phyloP scores from a whole-genome alignment of 768 basidiomycete species.

The Suillus plorans region DNA sequence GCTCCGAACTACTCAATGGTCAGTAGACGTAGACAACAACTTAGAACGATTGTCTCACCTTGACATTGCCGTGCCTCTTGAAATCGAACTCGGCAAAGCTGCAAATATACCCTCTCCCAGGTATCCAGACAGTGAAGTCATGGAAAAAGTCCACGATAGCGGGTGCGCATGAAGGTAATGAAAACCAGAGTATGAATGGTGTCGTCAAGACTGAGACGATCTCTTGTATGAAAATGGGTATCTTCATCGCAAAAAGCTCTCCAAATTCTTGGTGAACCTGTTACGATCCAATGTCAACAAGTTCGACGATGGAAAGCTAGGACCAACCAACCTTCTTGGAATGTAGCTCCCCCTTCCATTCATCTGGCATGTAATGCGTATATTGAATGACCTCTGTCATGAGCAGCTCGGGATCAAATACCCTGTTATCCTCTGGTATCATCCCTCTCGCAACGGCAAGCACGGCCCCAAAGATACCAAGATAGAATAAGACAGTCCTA shows the following conservation, averaged over 20 bases:
- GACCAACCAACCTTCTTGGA: conserved; percentile 77
- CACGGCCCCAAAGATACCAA: conserved; percentile 83
- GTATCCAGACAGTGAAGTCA: conserved; percentile 96
- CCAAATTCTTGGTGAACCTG: conserved; percentile 92
- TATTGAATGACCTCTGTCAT: conserved; percentile 91
- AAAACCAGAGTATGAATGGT: conserved; percentile 92
- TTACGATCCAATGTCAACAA: background rate
- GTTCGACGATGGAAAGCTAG: conserved; percentile 6
- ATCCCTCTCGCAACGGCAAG: conserved; percentile 91
- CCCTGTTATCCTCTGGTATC: conserved; percentile 91
- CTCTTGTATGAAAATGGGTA: conserved; percentile 84
- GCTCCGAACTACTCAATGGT: conserved; percentile 70
- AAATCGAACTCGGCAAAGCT: conserved; percentile 99
- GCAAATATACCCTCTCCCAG: conserved; percentile 94
- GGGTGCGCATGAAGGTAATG: conserved; percentile 85
- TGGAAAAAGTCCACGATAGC: conserved; percentile 97
- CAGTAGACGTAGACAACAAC: background rate
- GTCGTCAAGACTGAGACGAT: conserved; percentile 89
- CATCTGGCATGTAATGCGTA: conserved; percentile 94
- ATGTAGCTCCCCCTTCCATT: conserved; percentile 88
- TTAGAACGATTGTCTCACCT: conserved; percentile 42
- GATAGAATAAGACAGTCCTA: conserved; percentile 91
- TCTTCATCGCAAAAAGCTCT: conserved; percentile 90
- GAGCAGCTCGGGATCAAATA: conserved; percentile 91
- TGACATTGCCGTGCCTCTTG: conserved; percentile 89